Evolutionary conservation across 2,329 filamentous ascomycete genomes (phyloP).

Genomic region (Penicillium sp.): DNA sequence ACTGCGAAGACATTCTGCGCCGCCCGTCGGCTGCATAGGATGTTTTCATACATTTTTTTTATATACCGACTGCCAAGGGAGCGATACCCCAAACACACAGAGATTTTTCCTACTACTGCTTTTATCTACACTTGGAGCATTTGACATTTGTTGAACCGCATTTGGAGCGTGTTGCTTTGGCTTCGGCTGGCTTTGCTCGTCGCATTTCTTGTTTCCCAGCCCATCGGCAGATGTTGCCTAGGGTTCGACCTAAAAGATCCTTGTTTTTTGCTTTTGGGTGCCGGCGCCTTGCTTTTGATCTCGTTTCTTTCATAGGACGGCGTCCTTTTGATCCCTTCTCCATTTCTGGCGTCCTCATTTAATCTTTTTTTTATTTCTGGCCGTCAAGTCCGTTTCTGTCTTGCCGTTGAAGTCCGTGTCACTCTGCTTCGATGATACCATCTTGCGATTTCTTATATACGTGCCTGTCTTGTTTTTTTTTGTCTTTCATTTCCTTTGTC

Average conservation of each 20-base stretch:
- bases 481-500: conserved; percentile 5
- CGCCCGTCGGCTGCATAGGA: conserved; percentile 45
- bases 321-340: conserved; percentile 19
- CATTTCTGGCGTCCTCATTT: conserved; percentile 28
- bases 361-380: conserved; percentile 8
- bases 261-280: conserved; percentile 15
- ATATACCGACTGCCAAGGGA: conserved; percentile 6
- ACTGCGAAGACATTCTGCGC: conserved; percentile 84
- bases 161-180: conserved; percentile 38
- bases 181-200: conserved; percentile 31
- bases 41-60: neutral
- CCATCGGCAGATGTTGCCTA: conserved; percentile 12
- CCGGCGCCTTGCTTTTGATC: conserved; percentile 21
- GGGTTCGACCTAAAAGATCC: conserved; percentile 15
- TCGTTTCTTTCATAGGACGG: conserved; percentile 26
- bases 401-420: conserved; percentile 26
- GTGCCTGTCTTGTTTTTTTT: neutral
- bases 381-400: conserved; percentile 9
- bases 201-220: conserved; percentile 12
- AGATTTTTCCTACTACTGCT: conserved; percentile 6
- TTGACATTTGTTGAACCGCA: conserved; percentile 30
- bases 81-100: conserved; percentile 12
- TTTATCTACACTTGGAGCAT: conserved; percentile 16
- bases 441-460: conserved; percentile 30
- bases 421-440: conserved; percentile 40